A percentile compares a stretch with the other conserved stretches of the same genome.
phyloP scores from a whole-genome alignment of 495 filamentous ascomycete species.

The Immersiella caudata region DNA sequence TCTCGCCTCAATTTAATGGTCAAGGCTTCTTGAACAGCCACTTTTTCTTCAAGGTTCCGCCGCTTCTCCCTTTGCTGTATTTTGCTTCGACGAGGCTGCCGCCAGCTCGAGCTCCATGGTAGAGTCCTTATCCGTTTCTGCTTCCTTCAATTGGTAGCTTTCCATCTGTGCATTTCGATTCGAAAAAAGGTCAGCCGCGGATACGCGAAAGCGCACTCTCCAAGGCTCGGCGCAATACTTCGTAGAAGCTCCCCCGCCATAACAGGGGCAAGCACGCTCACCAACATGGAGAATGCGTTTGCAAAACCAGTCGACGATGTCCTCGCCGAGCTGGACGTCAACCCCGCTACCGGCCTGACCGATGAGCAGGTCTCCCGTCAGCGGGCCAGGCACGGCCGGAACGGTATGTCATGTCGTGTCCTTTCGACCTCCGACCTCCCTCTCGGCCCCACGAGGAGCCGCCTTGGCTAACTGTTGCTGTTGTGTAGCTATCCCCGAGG shows the following conservation, averaged over 20 bases:
- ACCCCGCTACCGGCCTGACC: constrained; percentile 67
- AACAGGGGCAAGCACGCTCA: constrained; percentile 18
- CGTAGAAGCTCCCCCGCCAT: constrained; percentile 19
- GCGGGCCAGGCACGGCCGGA: constrained; percentile 74
- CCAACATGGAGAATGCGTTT: constrained; percentile 79
- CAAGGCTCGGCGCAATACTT: neutral
- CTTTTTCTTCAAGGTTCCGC: constrained; percentile 18
- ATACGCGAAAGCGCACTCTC: neutral
- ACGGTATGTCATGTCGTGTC: constrained; percentile 62
- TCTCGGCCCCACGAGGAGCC: constrained; percentile 3
- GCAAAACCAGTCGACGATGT: constrained; percentile 67
- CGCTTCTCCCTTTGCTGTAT: constrained; percentile 24
- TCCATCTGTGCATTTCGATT: neutral
- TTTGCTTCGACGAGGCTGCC: constrained; percentile 11
- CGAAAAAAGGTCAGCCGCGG: neutral
- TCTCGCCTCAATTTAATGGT: constrained; percentile 25
- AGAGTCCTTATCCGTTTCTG: constrained; percentile 11
- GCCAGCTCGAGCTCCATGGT: constrained; percentile 25
- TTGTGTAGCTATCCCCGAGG: constrained; percentile 81
- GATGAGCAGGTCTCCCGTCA: constrained; percentile 65
- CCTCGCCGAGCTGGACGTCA: constrained; percentile 70
- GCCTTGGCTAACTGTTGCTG: constrained; percentile 4
- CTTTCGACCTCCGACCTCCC: neutral
- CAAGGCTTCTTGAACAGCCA: constrained; percentile 15
- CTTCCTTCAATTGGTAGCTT: constrained; percentile 27